These are phyloP conservation scores for Debaryomycetaceae sp. DNA, from an alignment of 1,139 yeast genomes.

Conservation along the genomic window DNA sequence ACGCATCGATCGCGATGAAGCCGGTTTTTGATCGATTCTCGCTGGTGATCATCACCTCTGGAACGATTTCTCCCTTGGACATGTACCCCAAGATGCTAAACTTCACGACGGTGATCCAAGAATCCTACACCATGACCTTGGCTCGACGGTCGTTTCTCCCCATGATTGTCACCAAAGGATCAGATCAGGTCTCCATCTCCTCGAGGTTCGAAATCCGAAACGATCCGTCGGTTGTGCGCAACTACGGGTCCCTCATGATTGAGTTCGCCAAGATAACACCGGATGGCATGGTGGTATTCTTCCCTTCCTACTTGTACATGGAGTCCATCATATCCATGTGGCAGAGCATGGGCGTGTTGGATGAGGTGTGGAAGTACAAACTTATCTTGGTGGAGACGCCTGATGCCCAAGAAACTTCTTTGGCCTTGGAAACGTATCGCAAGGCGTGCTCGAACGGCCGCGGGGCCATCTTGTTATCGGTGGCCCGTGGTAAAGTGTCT, in stretches of 20 bases:
- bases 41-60: slow-evolving; percentile 93
- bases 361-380: slow-evolving; percentile 97
- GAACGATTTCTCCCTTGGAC: slow-evolving; percentile 95
- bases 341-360: slow-evolving; percentile 96
- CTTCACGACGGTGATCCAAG: slow-evolving; percentile 89
- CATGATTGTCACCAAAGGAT: slow-evolving; percentile 91
- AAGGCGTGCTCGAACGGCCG: slow-evolving; percentile 96
- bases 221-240: slow-evolving; percentile 95
- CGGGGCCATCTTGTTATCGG: slow-evolving; percentile 92
- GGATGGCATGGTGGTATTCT: slow-evolving; percentile 95
- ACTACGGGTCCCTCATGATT: slow-evolving; percentile 83
- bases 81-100: slow-evolving; percentile 98
- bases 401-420: slow-evolving; percentile 94
- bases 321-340: slow-evolving; percentile 96
- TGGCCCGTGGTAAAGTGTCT: slow-evolving; percentile 97
- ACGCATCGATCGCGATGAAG: slow-evolving; percentile 95
- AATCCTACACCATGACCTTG: slow-evolving; percentile 91
- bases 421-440: slow-evolving; percentile 90
- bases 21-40: slow-evolving; percentile 92
- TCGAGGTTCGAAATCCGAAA: slow-evolving; percentile 94
- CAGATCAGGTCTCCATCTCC: slow-evolving; percentile 94
- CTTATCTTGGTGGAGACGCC: slow-evolving; percentile 96
- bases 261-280: slow-evolving; percentile 95
- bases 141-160: slow-evolving; percentile 91
- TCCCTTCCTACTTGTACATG: slow-evolving; percentile 95